Conservation (phyloP, 305 asterid genomes). For the Solanum hybrid region DNA sequence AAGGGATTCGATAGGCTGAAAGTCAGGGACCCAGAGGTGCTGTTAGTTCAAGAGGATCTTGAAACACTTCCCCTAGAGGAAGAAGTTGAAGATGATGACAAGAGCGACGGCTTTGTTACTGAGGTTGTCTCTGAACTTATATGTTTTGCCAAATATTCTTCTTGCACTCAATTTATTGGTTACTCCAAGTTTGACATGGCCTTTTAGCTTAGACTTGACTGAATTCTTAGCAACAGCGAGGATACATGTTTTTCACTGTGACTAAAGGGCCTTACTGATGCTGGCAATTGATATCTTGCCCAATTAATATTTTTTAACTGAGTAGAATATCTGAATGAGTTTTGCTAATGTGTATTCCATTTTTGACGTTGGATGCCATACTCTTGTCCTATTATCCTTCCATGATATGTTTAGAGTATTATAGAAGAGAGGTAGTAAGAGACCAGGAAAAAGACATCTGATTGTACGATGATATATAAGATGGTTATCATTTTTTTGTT, state of each 20-base stretch:
- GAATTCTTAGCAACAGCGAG: background rate
- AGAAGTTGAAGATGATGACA: constrained; percentile 15
- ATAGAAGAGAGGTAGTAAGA: background rate
- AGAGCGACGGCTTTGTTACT: constrained; percentile 28
- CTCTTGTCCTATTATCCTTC: background rate
- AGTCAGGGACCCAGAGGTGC: constrained; percentile 41
- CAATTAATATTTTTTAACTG: background rate
- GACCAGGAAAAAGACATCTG: background rate
- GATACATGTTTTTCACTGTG: background rate
- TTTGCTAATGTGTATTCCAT: background rate
- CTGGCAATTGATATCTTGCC: background rate
- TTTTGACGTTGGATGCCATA: background rate
- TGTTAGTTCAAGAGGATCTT: constrained; percentile 27
- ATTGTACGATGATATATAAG: background rate
- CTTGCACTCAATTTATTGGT: background rate
- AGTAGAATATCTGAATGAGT: background rate
- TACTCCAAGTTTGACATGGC: background rate
- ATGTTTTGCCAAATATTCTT: background rate
- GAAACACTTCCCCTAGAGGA: constrained; percentile 27
- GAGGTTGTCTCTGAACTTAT: constrained; percentile 34
- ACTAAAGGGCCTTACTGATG: background rate
- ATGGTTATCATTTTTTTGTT: background rate
- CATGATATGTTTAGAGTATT: background rate
- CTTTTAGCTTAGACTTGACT: background rate
- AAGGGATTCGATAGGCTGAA: constrained; percentile 67